Percentiles rank a stretch among this genome's conserved stretches.
Evolutionary conservation across 495 filamentous ascomycete genomes (phyloP).

Genomic region (Elaphomyces granulatus): DNA sequence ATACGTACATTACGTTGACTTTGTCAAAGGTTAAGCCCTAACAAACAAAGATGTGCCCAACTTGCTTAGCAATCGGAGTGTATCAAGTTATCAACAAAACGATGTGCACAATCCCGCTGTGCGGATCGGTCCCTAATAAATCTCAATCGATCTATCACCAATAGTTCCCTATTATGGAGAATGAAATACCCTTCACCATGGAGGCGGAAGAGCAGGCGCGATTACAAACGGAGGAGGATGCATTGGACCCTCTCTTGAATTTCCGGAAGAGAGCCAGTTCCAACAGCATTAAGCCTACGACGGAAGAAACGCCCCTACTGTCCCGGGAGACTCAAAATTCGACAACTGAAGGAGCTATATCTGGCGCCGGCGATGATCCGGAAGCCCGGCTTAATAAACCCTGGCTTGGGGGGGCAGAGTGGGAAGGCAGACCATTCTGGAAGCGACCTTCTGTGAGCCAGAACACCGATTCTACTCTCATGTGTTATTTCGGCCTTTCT

Average conservation of each 20-base stretch:
- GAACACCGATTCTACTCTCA: background rate
- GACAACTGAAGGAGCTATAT: constrained; percentile 5
- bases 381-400: constrained; percentile 5
- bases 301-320: constrained; percentile 29
- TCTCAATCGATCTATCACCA: background rate
- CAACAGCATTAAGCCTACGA: too few species aligned
- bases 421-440: constrained; percentile 53
- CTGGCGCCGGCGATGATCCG: constrained; percentile 5
- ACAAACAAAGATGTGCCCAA: too few species aligned
- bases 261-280: too few species aligned
- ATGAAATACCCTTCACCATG: constrained; percentile 14
- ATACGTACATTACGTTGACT: too few species aligned
- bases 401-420: constrained; percentile 42
- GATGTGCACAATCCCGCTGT: too few species aligned
- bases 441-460: constrained; percentile 52
- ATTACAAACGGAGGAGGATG: too few species aligned
- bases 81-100: background rate
- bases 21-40: too few species aligned
- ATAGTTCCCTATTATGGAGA: constrained; percentile 9
- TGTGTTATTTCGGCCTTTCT: background rate
- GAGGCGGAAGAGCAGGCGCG: constrained; percentile 28
- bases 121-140: too few species aligned
- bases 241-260: too few species aligned
- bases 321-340: constrained; percentile 5
- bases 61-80: too few species aligned